Evolutionary conservation across 176 grass and related monocot species (phyloP), one percentile per base, ranked within the genome.

Genomic region (Leersia perrieri): DNA sequence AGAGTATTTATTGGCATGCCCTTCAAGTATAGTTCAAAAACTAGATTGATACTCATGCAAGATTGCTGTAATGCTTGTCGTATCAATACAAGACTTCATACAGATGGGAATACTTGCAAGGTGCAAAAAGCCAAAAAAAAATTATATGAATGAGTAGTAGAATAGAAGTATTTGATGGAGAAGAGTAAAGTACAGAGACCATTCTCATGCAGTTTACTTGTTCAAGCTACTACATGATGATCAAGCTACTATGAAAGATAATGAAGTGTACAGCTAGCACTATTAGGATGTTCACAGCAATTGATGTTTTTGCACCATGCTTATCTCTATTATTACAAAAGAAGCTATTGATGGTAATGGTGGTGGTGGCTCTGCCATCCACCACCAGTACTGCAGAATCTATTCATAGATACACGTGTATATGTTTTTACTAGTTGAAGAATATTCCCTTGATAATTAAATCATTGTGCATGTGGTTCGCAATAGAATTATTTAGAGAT

Each of bases 1-100:
- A 80, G 66, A 64, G 26, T 68, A 60, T 20, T 66, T 31, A 32
- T 60, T 73, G 55, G 73, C 80, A 44, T 90, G 68, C 15, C 45
- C 47, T 13, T 33, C 47, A 66, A 22, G 6, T 62, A 38, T 73
- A 41, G 61, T 49, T 73, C 67, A 31, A 73, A 44, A 30, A 66
- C 7, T 61, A 76, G 36, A 11, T 28, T 44, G 30, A 25, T 55
- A 57, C 27, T 83, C 58, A 84, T 55, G 70, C 28, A 66, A 72
- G 33, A 65, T 72, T 71, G 8, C 15, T 40, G 80, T 13, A 5
- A 74, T 32, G 32, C 58, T 63, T 70, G 63, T 76, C 75, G 32
- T 15, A 72, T 76, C 1, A 13, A 15, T 33, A n/a, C 53, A 82
- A 23, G 9, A 35, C 18, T 70, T 83, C 15, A 77, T 72, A 53